Evolutionary conservation across 257 asterid species (phyloP).

Genomic region (Solanum appendiculatum): DNA sequence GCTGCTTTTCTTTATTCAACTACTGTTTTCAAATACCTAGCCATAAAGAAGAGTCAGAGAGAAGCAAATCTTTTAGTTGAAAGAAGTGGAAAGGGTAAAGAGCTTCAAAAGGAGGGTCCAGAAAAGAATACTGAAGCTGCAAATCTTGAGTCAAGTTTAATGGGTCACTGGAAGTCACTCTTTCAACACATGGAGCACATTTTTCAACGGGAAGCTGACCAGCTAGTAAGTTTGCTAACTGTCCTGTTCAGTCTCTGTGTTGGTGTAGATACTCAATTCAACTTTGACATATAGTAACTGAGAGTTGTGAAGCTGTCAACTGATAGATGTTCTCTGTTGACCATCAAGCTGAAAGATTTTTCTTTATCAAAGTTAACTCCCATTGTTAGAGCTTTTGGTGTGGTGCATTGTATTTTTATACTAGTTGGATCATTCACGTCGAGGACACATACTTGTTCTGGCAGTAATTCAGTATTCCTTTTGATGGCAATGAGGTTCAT

Average conservation of each 20-base stretch:
- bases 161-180: constrained; percentile 71
- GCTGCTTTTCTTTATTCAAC: neutral
- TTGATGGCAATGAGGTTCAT: neutral
- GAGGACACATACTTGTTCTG: neutral
- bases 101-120: constrained; percentile 17
- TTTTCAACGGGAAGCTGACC: constrained; percentile 46
- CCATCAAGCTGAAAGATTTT: neutral
- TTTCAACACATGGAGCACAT: constrained; percentile 47
- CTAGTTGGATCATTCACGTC: neutral
- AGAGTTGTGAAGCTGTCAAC: neutral
- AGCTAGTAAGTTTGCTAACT: constrained; percentile 48
- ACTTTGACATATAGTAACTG: neutral
- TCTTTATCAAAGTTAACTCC: neutral
- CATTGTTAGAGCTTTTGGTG: neutral
- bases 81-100: constrained; percentile 38
- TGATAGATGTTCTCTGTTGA: neutral
- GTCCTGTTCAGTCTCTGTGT: neutral
- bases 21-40: constrained; percentile 17
- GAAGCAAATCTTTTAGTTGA: constrained; percentile 71
- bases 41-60: constrained; percentile 57
- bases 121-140: constrained; percentile 18
- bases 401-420: neutral
- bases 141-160: constrained; percentile 44
- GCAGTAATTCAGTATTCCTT: neutral
- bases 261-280: neutral